Conservation (phyloP, 306 rosid genomes). For the Citrullus amarus region DNA sequence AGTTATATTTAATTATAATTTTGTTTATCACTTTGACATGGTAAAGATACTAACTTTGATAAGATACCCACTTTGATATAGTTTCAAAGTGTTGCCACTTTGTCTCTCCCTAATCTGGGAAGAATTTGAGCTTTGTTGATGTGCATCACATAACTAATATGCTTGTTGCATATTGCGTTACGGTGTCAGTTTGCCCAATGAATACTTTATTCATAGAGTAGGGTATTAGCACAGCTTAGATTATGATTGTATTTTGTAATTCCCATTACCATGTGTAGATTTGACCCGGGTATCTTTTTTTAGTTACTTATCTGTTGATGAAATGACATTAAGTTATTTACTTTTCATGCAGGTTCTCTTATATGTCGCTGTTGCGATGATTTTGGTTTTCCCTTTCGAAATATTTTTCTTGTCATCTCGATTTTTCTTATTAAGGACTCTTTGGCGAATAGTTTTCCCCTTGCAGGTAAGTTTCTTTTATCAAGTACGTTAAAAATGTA, state of each 20-base stretch:
- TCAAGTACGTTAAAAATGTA: neutral
- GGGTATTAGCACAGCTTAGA: neutral
- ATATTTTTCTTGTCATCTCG: conserved; percentile 86
- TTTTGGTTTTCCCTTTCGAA: conserved; percentile 88
- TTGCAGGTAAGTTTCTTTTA: conserved; percentile 66
- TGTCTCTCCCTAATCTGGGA: neutral
- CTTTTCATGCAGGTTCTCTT: conserved; percentile 75
- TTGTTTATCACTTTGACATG: neutral
- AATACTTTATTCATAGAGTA: neutral
- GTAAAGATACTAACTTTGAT: neutral
- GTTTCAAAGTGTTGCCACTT: neutral
- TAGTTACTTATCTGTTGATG: conserved; percentile 6
- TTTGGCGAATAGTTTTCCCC: conserved; percentile 84
- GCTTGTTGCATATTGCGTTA: neutral
- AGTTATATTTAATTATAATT: neutral
- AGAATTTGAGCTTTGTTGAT: neutral
- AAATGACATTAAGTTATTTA: conserved; percentile 21
- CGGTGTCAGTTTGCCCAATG: neutral
- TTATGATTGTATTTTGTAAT: neutral
- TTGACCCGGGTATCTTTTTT: neutral
- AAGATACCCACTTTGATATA: neutral
- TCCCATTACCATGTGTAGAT: neutral
- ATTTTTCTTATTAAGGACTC: conserved; percentile 79
- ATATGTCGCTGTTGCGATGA: conserved; percentile 62
- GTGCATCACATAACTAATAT: neutral